Evolutionary conservation across 768 basidiomycete species (phyloP).

Genomic region (Atractiella rhizophila): DNA sequence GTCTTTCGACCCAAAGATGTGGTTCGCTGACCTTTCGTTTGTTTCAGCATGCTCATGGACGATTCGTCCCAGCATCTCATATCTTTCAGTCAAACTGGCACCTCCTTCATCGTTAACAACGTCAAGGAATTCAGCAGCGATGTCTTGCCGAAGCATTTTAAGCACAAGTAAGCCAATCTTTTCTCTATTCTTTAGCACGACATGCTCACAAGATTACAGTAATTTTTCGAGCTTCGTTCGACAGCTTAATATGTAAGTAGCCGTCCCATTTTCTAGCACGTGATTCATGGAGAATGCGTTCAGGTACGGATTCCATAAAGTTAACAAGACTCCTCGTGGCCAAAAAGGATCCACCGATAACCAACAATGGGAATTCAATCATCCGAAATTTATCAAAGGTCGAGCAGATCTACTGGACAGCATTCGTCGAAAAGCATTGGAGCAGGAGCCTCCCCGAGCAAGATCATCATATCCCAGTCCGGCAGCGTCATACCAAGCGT

Average conservation of each 20-base stretch:
- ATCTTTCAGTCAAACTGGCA: slow-evolving; percentile 54
- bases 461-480: too few species aligned
- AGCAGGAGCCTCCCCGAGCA: too few species aligned
- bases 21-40: neutral
- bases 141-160: slow-evolving; percentile 64
- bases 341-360: slow-evolving; percentile 55
- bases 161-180: slow-evolving; percentile 27
- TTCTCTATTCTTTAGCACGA: neutral
- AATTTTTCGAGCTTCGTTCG: slow-evolving; percentile 85
- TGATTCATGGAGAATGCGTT: neutral
- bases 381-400: slow-evolving; percentile 58
- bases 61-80: slow-evolving; percentile 54
- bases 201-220: neutral
- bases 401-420: slow-evolving; percentile 57
- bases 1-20: neutral
- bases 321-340: slow-evolving; percentile 39
- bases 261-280: neutral
- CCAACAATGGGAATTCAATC: slow-evolving; percentile 72
- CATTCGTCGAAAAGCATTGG: slow-evolving; percentile 50
- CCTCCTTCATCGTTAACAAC: slow-evolving; percentile 63
- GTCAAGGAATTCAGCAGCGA: slow-evolving; percentile 63
- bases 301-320: slow-evolving; percentile 64
- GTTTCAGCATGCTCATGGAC: slow-evolving; percentile 56
- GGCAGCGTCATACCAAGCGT: too few species aligned
- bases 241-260: slow-evolving; percentile 68